A percentile compares a stretch with the other conserved stretches of the same genome.
Conservation (phyloP, 306 rosid species). For the Ziziphus jujuba region DNA sequence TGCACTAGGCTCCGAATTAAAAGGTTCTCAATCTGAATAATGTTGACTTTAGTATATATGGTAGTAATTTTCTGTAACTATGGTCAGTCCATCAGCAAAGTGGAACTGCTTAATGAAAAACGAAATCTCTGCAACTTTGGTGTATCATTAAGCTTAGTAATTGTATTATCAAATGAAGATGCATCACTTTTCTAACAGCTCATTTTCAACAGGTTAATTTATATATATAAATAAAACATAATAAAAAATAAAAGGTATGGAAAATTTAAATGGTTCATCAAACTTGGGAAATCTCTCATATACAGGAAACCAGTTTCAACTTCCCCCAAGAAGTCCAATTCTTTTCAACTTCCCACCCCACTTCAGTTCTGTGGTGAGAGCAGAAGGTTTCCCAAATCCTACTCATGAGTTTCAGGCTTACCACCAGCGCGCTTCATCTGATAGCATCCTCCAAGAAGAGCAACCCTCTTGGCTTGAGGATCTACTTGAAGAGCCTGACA, state of each 20-base stretch:
- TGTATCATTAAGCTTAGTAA: too few species aligned
- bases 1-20: too few species aligned
- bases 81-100: too few species aligned
- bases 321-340: slow-evolving; percentile 29
- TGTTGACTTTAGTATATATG: too few species aligned
- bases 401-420: slow-evolving; percentile 5
- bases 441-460: slow-evolving; percentile 27
- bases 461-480: slow-evolving; percentile 41
- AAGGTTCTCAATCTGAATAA: too few species aligned
- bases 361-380: slow-evolving; percentile 2
- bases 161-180: too few species aligned
- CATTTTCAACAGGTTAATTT: too few species aligned
- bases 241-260: slow-evolving; percentile 29
- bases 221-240: too few species aligned
- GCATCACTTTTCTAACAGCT: too few species aligned
- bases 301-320: slow-evolving; percentile 25
- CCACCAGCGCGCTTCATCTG: slow-evolving; percentile 32
- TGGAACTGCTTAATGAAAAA: too few species aligned
- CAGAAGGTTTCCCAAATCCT: slow-evolving; percentile 3
- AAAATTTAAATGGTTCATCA: slow-evolving; percentile 19
- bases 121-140: too few species aligned
- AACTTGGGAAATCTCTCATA: slow-evolving; percentile 16
- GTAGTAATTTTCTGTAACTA: too few species aligned
- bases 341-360: slow-evolving; percentile 9
- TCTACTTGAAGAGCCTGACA: slow-evolving; percentile 35